Percentiles rank a stretch among this genome's conserved stretches.
Conservation (phyloP, 1,139 yeast species). For the Hyphopichia buzzinii region DNA sequence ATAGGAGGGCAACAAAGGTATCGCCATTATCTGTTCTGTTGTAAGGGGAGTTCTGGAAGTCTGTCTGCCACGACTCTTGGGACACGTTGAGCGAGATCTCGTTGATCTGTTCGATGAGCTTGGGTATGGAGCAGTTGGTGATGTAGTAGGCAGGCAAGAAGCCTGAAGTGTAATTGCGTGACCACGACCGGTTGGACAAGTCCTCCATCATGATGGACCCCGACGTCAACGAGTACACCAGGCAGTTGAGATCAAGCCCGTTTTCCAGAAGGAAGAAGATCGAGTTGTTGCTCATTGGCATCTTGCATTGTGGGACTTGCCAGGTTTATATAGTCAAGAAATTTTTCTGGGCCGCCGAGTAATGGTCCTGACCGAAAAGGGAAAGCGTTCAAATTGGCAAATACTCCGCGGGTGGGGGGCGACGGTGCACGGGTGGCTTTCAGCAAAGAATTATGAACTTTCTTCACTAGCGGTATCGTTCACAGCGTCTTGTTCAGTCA, state of each 20-base stretch:
- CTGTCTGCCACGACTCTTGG: slow-evolving; percentile 3
- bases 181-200: slow-evolving; percentile 16
- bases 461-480: no score
- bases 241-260: slow-evolving; percentile 30
- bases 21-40: slow-evolving; percentile 37
- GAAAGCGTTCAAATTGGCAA: no score
- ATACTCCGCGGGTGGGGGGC: no score
- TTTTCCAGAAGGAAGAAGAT: slow-evolving; percentile 11
- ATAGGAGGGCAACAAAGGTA: slow-evolving; percentile 43
- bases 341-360: neutral
- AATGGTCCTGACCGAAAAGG: no score
- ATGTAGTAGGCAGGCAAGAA: slow-evolving; percentile 42
- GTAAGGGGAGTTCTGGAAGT: slow-evolving; percentile 15
- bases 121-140: slow-evolving; percentile 36
- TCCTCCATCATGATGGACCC: slow-evolving; percentile 25
- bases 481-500: no score
- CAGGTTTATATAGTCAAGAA: neutral
- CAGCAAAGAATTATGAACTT: no score
- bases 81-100: neutral
- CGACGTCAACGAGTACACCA: slow-evolving; percentile 35
- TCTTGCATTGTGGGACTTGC: slow-evolving; percentile 1
- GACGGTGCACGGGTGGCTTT: no score
- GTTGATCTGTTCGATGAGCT: slow-evolving; percentile 3
- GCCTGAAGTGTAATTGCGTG: slow-evolving; percentile 10
- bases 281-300: slow-evolving; percentile 6